Evolutionary conservation across 495 filamentous ascomycete species (phyloP), one percentile per base, ranked within the genome.

Genomic region (Aspergillus coremiiformis): DNA sequence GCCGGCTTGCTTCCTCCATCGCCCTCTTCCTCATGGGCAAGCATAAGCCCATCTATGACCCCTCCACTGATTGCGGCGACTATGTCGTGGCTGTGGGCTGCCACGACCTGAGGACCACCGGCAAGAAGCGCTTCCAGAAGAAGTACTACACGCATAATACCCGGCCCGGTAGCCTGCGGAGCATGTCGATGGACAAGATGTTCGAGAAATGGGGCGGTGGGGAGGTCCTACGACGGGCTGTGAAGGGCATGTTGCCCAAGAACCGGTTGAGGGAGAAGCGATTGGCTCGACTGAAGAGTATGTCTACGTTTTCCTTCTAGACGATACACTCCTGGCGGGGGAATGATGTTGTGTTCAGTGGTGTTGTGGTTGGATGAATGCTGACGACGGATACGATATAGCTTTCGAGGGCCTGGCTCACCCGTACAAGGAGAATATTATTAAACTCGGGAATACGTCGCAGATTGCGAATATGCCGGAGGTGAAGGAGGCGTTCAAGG

Each of bases 41-140:
- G 78, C 85, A 97, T 79, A 99, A 99, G 72, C 93, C 93, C 12
- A 97, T 95, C 73, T 98, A 84, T 72, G 88, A 97, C 68, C 94
- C 89, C 17, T 81, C 85, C 53, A 95, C 93, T 49, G 93, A 98
- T 78, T 97, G 94, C 79, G 93, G 93, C 52, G 93, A 98, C 82
- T 98, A 98, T 69, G 92, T 98, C 5, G 93, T 98, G 0, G 92
- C 91, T 5, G 86, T 85, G 26, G 83, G 87, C 61, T 98, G 93
- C 77, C 80, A 84, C 47, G 84, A 89, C 52, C 78, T 98, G 32
- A 83, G 86, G 71, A 86, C 83, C 17, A 96, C 94, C 27, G 93
- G 93, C 57, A 87, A 86, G 71, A 98, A 98, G 77, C 84, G 82
- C 59, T 81, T 79, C 65, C 88, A 95, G 75, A 98, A 98, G 79